Conservation (phyloP, 495 filamentous ascomycete genomes). For the Tuber brumale region DNA sequence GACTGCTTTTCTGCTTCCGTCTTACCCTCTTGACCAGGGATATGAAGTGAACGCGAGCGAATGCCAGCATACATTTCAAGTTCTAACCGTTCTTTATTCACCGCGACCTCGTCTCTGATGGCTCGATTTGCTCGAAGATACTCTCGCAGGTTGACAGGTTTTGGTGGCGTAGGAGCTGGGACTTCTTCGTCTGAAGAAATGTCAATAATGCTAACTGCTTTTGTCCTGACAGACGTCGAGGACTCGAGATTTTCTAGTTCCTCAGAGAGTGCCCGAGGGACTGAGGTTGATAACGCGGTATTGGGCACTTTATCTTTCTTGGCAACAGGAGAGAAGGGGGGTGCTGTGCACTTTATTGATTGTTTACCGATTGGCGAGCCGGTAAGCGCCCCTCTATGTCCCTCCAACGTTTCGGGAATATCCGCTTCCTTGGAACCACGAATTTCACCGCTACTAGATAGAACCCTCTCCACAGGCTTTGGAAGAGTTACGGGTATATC, state of each 20-base stretch:
- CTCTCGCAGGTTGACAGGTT: neutral
- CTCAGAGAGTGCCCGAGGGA: neutral
- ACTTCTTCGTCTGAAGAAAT: conserved; percentile 1
- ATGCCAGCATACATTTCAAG: conserved; percentile 32
- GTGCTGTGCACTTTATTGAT: neutral
- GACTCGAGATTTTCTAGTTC: neutral
- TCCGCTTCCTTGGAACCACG: neutral
- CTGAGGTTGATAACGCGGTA: neutral
- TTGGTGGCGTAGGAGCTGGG: neutral
- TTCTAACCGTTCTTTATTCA: neutral
- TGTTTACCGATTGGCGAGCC: neutral
- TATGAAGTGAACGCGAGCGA: conserved; percentile 23
- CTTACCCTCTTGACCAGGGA: conserved; percentile 30
- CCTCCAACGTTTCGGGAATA: neutral
- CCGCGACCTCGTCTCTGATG: neutral
- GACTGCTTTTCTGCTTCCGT: conserved; percentile 15
- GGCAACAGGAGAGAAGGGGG: neutral
- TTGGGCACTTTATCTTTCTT: neutral
- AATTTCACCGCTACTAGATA: neutral
- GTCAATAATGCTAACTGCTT: neutral
- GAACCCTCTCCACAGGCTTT: neutral
- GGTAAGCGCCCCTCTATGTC: neutral
- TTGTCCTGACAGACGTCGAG: neutral
- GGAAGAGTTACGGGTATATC: neutral
- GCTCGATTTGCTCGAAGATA: neutral